A percentile compares a stretch with the other conserved stretches of the same genome.
These are phyloP conservation scores for Xylaria sp. DNA, from an alignment of 2,329 filamentous ascomycete species.

Conservation along the genomic window DNA sequence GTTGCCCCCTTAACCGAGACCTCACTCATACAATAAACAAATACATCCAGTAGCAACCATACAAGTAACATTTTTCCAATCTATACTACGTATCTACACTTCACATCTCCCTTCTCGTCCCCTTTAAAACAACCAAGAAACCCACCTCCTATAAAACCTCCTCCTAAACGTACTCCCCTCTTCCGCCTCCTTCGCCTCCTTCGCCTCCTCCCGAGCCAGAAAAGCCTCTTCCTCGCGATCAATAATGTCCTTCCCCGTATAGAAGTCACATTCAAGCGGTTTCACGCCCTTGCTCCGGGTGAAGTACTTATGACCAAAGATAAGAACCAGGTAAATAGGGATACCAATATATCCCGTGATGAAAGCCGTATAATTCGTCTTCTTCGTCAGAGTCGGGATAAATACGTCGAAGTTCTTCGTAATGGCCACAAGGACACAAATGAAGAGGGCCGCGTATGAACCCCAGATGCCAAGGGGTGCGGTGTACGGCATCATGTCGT, in stretches of 20 bases:
- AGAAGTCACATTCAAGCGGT: slow-evolving; percentile 61
- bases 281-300: slow-evolving; percentile 51
- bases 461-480: slow-evolving; percentile 69
- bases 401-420: slow-evolving; percentile 83
- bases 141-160: slow-evolving; percentile 54
- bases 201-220: slow-evolving; percentile 48
- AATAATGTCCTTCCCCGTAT: slow-evolving; percentile 66
- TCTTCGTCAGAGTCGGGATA: slow-evolving; percentile 39
- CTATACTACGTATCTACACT: no score
- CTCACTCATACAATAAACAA: no score
- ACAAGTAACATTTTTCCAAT: no score
- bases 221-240: slow-evolving; percentile 69
- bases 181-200: slow-evolving; percentile 26
- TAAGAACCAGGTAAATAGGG: slow-evolving; percentile 64
- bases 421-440: slow-evolving; percentile 67
- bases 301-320: slow-evolving; percentile 61
- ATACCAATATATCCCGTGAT: slow-evolving; percentile 74
- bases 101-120: no score
- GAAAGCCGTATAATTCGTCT: slow-evolving; percentile 61
- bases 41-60: no score
- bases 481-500: slow-evolving; percentile 54
- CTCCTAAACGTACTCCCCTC: slow-evolving; percentile 29
- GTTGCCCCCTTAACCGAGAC: no score
- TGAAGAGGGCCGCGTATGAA: slow-evolving; percentile 60
- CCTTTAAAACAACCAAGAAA: slow-evolving; percentile 56